phyloP scores from a whole-genome alignment of 1,284 basidiomycete genomes.

The Rhodotorula sp. region DNA sequence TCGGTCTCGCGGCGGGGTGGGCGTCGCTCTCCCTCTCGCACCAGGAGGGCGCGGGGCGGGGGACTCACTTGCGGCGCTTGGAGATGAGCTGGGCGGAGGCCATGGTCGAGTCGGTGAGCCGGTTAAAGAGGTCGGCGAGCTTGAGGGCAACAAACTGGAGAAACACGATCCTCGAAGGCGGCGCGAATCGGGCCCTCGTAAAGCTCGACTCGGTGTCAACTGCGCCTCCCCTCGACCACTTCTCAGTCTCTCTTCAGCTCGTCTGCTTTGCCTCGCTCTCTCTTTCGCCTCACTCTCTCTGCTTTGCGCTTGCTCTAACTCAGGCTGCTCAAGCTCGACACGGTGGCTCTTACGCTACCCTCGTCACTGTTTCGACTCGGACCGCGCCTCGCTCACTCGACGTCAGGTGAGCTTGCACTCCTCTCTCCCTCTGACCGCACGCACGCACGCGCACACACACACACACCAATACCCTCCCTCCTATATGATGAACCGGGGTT shows the following conservation, averaged over 20 bases:
- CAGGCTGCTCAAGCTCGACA: neutral
- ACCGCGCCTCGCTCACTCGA: neutral
- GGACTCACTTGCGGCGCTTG: constrained; percentile 41
- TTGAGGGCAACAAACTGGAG: constrained; percentile 4
- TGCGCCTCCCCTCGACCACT: neutral
- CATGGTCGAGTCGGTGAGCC: constrained; percentile 18
- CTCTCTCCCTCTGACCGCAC: neutral
- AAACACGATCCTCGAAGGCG: neutral
- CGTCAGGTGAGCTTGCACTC: neutral
- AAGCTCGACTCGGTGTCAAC: neutral
- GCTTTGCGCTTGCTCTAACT: neutral
- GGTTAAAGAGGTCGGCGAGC: constrained; percentile 17
- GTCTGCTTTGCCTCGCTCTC: neutral
- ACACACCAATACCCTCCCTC: neutral
- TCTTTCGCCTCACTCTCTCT: neutral
- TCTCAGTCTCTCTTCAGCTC: neutral
- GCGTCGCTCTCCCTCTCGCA: neutral
- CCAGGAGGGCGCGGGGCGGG: no score
- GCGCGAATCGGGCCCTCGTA: neutral
- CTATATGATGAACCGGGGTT: constrained; percentile 13
- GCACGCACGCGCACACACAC: neutral
- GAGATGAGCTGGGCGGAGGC: constrained; percentile 38
- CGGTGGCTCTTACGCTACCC: neutral
- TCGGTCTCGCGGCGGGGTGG: neutral
- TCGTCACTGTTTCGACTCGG: neutral